phyloP scores from a whole-genome alignment of 495 filamentous ascomycete genomes.

The Penicillium lividum region DNA sequence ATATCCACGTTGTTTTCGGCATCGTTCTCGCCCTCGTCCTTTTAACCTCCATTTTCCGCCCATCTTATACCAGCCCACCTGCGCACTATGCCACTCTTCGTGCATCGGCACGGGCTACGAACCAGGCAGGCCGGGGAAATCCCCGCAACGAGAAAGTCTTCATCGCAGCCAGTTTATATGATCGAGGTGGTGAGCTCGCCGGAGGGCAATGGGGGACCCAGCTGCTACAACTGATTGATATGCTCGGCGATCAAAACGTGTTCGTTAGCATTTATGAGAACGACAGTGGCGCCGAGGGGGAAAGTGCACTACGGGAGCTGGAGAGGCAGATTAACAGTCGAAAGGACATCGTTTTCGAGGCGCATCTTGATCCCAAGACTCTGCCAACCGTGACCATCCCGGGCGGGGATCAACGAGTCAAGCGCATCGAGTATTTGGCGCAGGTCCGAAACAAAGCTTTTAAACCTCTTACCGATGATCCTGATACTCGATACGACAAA shows the following conservation, averaged over 20 bases:
- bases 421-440: constrained; percentile 75
- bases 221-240: constrained; percentile 62
- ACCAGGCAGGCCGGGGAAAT: constrained; percentile 59
- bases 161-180: constrained; percentile 74
- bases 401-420: constrained; percentile 60
- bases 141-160: constrained; percentile 66
- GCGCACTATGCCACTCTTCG: constrained; percentile 50
- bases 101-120: constrained; percentile 34
- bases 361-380: constrained; percentile 50
- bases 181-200: constrained; percentile 58
- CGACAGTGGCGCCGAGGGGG: constrained; percentile 57
- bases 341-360: constrained; percentile 55
- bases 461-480: constrained; percentile 56
- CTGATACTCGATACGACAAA: constrained; percentile 57
- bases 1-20: constrained; percentile 61
- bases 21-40: constrained; percentile 62
- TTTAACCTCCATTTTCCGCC: constrained; percentile 54
- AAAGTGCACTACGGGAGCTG: constrained; percentile 43
- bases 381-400: constrained; percentile 61
- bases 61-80: constrained; percentile 60
- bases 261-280: constrained; percentile 68
- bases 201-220: constrained; percentile 66
- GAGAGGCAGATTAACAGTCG: constrained; percentile 47
- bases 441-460: constrained; percentile 76
- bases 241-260: constrained; percentile 54